Percentiles rank a stretch among this genome's conserved stretches.
phyloP scores from a whole-genome alignment of 108 stramenopile species.

The Nitzschia palea region DNA sequence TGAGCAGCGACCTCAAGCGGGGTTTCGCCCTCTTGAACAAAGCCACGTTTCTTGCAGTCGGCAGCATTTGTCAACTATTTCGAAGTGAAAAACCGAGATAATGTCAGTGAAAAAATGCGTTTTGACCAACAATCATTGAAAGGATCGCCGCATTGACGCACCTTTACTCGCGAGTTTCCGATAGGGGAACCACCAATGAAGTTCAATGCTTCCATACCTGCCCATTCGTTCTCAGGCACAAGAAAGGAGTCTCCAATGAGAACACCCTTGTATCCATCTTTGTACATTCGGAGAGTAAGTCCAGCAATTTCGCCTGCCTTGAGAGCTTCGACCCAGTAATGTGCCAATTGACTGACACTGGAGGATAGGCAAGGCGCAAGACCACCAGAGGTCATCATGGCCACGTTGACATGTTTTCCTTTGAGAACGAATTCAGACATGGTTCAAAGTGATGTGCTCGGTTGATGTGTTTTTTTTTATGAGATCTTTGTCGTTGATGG shows the following conservation, averaged over 20 bases:
- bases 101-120: neutral
- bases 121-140: neutral
- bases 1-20: conserved; percentile 87
- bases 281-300: conserved; percentile 82
- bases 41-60: conserved; percentile 85
- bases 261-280: conserved; percentile 87
- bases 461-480: too few relatives aligned
- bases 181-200: conserved; percentile 85
- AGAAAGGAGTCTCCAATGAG: conserved; percentile 78
- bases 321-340: conserved; percentile 75
- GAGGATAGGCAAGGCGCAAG: conserved; percentile 88
- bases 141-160: conserved; percentile 24
- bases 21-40: conserved; percentile 69
- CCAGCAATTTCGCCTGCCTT: conserved; percentile 71
- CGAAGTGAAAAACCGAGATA: neutral
- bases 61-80: conserved; percentile 84
- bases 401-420: conserved; percentile 77
- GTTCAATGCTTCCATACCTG: conserved; percentile 59
- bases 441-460: neutral
- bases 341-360: conserved; percentile 71
- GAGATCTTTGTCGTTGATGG: too few relatives aligned
- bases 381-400: conserved; percentile 90
- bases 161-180: conserved; percentile 93
- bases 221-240: conserved; percentile 62
- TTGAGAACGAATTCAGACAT: conserved; percentile 19